Evolutionary conservation across 2,329 filamentous ascomycete genomes (phyloP), one percentile per base, ranked within the genome.

Genomic region (Pseudocercospora musae): DNA sequence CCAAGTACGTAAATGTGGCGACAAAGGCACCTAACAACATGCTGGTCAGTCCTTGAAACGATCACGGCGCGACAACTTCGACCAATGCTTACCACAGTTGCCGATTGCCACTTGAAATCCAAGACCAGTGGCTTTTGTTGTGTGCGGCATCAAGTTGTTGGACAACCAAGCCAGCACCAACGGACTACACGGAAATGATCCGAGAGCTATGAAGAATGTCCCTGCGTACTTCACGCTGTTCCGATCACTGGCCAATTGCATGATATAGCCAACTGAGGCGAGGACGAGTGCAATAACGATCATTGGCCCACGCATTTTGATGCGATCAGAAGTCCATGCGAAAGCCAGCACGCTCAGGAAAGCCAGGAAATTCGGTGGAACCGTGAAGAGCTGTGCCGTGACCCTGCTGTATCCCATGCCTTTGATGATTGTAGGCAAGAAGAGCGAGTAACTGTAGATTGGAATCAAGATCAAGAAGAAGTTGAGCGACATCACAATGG

Each of bases 381-480:
- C 75, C 11, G 75, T 77, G 54, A 77, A 69, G n/a, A 78, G 73
- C 61, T 78, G 76, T 1, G 76, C 75, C 15, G 72, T 75, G 13
- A 79, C 76, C 2, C 73, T 71, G 27, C 66, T 74, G 67, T 80
- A 80, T 3, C 77, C 77, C 29, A 81, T 71, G 3, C 73, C 76
- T 7, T 70, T 70, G 65, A 81, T 78, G 68, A 81, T 81, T 31
- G 76, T 76, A 0, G 79, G 79, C 1, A 81, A 72, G 69, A 81
- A 81, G n/a, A 81, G 72, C 62, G 71, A 79, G 72, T 72, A 82
- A 61, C 70, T 79, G 74, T 78, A 78, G 62, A 78, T 75, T 5
- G 73, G 72, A 6, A 73, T 64, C 31, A 75, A 65, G 58, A 75
- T 73, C 57, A 73, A 64, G 63, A 75, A 73, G 67, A 75, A 74